Conservation (phyloP, 441 rosid species). For the Corymbia calophylla region DNA sequence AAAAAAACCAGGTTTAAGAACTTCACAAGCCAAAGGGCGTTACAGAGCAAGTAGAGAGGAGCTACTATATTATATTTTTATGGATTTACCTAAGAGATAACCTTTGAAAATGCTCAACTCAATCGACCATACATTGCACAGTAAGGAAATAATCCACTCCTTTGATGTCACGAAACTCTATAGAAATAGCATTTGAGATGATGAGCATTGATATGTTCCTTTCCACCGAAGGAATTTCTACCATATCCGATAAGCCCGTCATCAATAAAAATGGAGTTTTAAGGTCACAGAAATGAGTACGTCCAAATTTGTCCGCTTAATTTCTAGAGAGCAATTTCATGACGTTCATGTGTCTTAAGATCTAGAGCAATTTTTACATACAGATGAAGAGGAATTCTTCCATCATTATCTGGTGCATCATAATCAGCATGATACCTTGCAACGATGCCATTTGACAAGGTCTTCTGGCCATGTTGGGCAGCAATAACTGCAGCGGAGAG, state of each 20-base stretch:
- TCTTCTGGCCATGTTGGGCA: slow-evolving; percentile 80
- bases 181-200: neutral
- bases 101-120: rapidly evolving
- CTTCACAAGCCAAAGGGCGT: too few species aligned
- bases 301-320: neutral
- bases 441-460: slow-evolving; percentile 61
- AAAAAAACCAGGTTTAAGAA: neutral
- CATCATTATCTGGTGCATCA: slow-evolving; percentile 67
- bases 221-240: neutral
- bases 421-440: slow-evolving; percentile 61
- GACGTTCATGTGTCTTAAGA: neutral
- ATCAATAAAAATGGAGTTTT: rapidly evolving
- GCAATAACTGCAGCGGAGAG: slow-evolving; percentile 60
- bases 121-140: rapidly evolving
- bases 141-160: neutral
- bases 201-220: rapidly evolving
- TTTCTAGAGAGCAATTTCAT: neutral
- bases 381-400: slow-evolving; percentile 95
- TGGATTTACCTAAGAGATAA: rapidly evolving
- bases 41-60: rapidly evolving
- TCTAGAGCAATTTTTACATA: slow-evolving; percentile 13
- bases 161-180: neutral
- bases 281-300: rapidly evolving
- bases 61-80: rapidly evolving
- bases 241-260: rapidly evolving